These are phyloP conservation scores for Cylindrotheca fusiformis DNA, from an alignment of 108 stramenopile species.

Conservation along the genomic window DNA sequence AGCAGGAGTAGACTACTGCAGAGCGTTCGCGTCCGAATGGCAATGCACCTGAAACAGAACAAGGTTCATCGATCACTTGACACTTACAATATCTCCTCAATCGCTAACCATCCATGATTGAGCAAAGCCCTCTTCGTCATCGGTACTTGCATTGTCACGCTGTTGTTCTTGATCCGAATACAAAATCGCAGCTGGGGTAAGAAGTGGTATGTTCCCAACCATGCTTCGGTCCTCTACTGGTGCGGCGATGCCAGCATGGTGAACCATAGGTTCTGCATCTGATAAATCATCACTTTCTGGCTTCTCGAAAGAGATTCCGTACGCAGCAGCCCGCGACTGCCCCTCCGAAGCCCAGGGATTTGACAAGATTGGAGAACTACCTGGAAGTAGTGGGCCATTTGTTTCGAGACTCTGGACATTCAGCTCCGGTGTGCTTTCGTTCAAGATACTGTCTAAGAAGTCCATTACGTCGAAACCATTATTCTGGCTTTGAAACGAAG, in stretches of 20 bases:
- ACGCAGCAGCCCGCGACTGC: constrained; percentile 45
- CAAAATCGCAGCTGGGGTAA: constrained; percentile 33
- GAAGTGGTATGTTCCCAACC: too few species aligned
- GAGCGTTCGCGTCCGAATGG: too few species aligned
- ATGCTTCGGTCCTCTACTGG: too few species aligned
- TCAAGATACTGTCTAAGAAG: constrained; percentile 53
- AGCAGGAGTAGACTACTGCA: too few species aligned
- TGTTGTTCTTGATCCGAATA: constrained; percentile 7
- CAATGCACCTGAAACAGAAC: too few species aligned
- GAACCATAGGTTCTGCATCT: constrained; percentile 5
- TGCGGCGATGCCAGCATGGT: constrained; percentile 6
- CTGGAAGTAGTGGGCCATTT: neutral
- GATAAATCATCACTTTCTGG: constrained; percentile 18
- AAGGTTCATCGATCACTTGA: too few species aligned
- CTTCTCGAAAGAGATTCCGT: constrained; percentile 48
- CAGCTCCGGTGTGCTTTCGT: constrained; percentile 26
- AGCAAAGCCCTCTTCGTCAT: too few species aligned
- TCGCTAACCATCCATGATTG: too few species aligned
- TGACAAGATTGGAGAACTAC: constrained; percentile 10
- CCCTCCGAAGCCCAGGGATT: constrained; percentile 47
- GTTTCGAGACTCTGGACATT: neutral
- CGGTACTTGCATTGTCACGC: too few species aligned
- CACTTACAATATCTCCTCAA: too few species aligned
- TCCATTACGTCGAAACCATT: constrained; percentile 61
- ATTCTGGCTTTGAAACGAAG: too few species aligned